Conservation (phyloP, 805 yeast genomes). For the Saturnispora bothae region DNA sequence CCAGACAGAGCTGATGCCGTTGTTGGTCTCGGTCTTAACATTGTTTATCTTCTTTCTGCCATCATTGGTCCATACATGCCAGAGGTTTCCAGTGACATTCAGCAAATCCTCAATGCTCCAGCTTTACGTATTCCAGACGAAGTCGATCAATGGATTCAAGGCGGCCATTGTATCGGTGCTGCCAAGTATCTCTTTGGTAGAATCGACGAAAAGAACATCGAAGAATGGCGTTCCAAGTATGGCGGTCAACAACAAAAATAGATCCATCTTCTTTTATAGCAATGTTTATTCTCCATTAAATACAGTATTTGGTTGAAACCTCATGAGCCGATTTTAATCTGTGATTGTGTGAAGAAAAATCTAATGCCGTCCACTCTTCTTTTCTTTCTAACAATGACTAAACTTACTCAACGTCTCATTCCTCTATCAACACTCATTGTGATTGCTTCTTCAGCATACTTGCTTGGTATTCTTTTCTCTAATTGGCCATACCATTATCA, state of each 20-base stretch:
- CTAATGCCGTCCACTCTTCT: neutral
- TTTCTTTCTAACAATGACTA: slow-evolving; percentile 1
- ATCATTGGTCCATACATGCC: slow-evolving; percentile 87
- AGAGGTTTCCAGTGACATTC: slow-evolving; percentile 58
- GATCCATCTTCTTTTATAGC: neutral
- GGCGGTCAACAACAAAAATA: slow-evolving; percentile 58
- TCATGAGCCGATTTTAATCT: too few species aligned
- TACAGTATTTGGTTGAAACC: neutral
- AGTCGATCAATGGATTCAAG: slow-evolving; percentile 55
- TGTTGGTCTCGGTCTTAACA: slow-evolving; percentile 81
- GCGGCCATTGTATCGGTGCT: slow-evolving; percentile 82
- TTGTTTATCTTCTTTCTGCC: slow-evolving; percentile 78
- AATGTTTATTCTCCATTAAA: neutral
- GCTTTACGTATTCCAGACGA: slow-evolving; percentile 64
- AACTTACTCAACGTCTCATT: slow-evolving; percentile 1
- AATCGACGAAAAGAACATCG: slow-evolving; percentile 83
- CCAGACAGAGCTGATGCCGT: slow-evolving; percentile 87
- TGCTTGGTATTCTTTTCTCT: slow-evolving; percentile 67
- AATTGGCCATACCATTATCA: slow-evolving; percentile 76
- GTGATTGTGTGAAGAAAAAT: neutral
- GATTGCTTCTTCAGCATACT: slow-evolving; percentile 49
- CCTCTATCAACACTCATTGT: slow-evolving; percentile 18
- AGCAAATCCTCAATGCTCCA: slow-evolving; percentile 76
- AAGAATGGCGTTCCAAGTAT: slow-evolving; percentile 73
- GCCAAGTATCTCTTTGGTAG: slow-evolving; percentile 87